Percentiles rank a stretch among this genome's conserved stretches.
These are phyloP conservation scores for Saururus chinensis DNA, from an alignment of 164 flowering plant species.

Conservation along the genomic window DNA sequence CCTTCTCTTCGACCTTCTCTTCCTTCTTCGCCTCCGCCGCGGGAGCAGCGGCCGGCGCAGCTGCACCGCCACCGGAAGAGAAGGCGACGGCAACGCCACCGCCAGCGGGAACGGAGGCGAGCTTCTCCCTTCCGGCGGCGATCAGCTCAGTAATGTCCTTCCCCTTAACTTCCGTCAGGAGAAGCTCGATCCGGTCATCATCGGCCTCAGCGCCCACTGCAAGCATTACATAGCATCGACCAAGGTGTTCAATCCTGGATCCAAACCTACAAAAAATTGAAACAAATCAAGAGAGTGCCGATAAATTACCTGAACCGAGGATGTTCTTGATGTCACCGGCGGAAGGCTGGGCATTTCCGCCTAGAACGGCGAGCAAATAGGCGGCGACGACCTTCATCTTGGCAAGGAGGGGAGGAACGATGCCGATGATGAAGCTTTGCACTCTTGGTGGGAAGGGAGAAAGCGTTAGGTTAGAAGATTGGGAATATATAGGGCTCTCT, in stretches of 20 bases:
- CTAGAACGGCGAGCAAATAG: constrained; percentile 57
- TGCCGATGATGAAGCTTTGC: background rate
- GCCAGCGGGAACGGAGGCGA: constrained; percentile 77
- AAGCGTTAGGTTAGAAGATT: background rate
- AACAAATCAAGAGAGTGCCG: no score
- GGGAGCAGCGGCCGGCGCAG: constrained; percentile 31
- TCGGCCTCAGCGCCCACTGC: constrained; percentile 74
- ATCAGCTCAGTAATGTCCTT: constrained; percentile 71
- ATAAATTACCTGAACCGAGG: constrained; percentile 42
- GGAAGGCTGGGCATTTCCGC: constrained; percentile 53
- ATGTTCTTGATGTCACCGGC: constrained; percentile 45
- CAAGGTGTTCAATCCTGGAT: background rate
- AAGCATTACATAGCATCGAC: background rate
- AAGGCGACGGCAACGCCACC: constrained; percentile 50
- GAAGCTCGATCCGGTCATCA: constrained; percentile 53
- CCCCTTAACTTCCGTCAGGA: constrained; percentile 53
- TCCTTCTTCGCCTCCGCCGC: constrained; percentile 48
- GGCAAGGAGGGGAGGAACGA: constrained; percentile 8
- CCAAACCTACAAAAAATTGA: background rate
- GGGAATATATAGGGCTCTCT: background rate
- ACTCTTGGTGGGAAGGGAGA: background rate
- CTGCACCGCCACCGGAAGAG: constrained; percentile 33
- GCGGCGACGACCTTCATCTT: constrained; percentile 73
- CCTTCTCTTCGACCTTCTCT: constrained; percentile 61
- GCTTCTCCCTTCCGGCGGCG: constrained; percentile 74